Percentiles rank a stretch among this genome's conserved stretches.
phyloP scores from a whole-genome alignment of 148 eudicot genomes.

The Limonium bicolor region DNA sequence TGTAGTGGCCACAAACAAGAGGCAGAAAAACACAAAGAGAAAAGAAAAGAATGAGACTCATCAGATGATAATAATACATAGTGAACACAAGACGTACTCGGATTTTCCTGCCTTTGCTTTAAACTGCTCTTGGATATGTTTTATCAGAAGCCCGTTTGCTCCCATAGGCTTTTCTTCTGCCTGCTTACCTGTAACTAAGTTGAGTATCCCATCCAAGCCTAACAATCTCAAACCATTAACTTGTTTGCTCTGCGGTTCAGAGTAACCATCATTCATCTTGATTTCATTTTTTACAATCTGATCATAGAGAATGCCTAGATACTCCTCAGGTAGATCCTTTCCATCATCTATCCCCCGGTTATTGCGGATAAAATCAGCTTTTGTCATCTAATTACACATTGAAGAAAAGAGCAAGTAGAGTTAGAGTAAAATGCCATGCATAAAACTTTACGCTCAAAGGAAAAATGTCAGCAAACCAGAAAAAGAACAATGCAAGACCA shows the following conservation, averaged over 20 bases:
- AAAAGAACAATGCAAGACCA: no score
- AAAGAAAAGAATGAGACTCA: not conserved
- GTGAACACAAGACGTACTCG: constrained; percentile 83
- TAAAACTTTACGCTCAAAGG: no score
- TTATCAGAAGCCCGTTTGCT: constrained; percentile 76
- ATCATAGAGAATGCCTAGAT: constrained; percentile 76
- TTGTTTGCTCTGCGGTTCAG: constrained; percentile 87
- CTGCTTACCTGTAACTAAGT: constrained; percentile 85
- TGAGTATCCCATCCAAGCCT: constrained; percentile 94
- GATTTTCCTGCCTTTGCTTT: constrained; percentile 86
- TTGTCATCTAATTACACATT: constrained; percentile 53
- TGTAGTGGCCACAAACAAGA: no score
- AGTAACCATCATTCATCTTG: constrained; percentile 80
- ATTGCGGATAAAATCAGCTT: constrained; percentile 91
- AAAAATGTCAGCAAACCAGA: no score
- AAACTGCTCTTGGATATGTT: constrained; percentile 94
- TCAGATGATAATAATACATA: not conserved
- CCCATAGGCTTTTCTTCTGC: constrained; percentile 91
- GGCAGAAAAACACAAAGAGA: not conserved
- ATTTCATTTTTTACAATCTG: constrained; percentile 92
- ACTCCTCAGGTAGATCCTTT: constrained; percentile 89
- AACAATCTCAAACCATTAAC: constrained; percentile 63
- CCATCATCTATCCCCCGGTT: constrained; percentile 97
- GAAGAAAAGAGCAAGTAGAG: constrained; percentile 4
- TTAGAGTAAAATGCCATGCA: no score